Base-by-base conservation (phyloP, 139 green algal species). In the Tetradesmus obliquus region DNA sequence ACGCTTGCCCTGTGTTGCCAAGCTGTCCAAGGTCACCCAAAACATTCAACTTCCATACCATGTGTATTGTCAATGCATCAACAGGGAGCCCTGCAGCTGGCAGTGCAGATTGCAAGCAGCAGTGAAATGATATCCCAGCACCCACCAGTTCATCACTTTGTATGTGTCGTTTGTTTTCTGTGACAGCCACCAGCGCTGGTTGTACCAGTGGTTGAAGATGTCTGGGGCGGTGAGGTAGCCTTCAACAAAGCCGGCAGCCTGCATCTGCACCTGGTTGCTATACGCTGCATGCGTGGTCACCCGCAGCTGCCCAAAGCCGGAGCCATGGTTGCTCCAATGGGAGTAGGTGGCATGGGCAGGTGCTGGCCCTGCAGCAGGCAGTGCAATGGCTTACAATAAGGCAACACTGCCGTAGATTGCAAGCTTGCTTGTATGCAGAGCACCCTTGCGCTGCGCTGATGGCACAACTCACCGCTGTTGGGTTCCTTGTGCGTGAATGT, bases 281-380 rank as follows among this genome's bases (percentile, higher is more conserved):
- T 89, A 93, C 6, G 6, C 1, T 1, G 62, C 32, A 32, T 86
- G 81, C 1, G 92, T 95, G 1, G 71, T 79, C 3, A 96, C 71
- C 7, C 92, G 92, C 60, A 97, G 92, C 74, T 97, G 93, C 2
- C 96, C 95, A 91, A 96, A 97, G 87, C 96, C 95, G 82, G 89
- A 94, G 8, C 13, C 20, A 5, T 93, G 91, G n/a, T 94, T 71
- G 4, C 24, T 10, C 20, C 74, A 57, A 81, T 95, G 93, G 3
- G 91, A 20, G 74, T 92, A 96, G 15, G 15, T 84, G 9, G 85
- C 95, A 71, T 83, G 91, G 1, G 94, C 94, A 24, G 79, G 88
- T 17, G 71, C 86, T 57, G 53, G 5, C 81, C 62, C 84, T 89
- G 84, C 84, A 79, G 19, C 19, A 3, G 3, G 13, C 19, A n/a